Base-by-base conservation (phyloP, 352 stramenopile species). In the Phytophthora tentaculata region DNA sequence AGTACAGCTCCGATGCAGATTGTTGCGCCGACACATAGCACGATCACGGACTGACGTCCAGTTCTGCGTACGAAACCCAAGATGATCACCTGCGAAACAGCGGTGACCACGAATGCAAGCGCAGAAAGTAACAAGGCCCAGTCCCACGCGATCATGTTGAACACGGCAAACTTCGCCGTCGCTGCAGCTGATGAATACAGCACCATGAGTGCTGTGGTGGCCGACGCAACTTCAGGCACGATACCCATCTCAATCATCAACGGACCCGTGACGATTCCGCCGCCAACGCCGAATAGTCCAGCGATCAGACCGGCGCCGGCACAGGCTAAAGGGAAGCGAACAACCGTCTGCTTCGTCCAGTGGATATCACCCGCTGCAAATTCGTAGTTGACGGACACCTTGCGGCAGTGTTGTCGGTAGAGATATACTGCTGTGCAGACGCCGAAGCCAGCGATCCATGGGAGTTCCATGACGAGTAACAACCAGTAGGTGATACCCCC, bases 101-200 rank as follows among this genome's bases (percentile, higher is more conserved):
- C 61, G 22, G 79, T 88, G 13, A 88, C 77, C 28, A 83, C 44
- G 44, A 87, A 84, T 20, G 77, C 75, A 1, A 88, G 39, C 0
- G 45, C 55, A 47, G 62, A 82, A 14, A 87, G 63, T 53, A 81
- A 22, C 14, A 67, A 28, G 10, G 64, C 70, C 76, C 80, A 88
- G 44, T 86, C 74, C 74, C 74, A 89, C 14, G 64, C 62, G 53
- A 86, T 84, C 77, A 84, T 74, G 64, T 83, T 72, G 57, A 88
- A 88, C 17, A 89, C 63, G 23, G 79, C 79, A 45, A 83, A 89
- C 60, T 89, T 87, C 45, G 74, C 73, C 2, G 79, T 78, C 3
- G 81, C 79, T 26, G 79, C 78, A 23, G 79, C 77, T 16, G 80
- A 81, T 9, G 80, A 84, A 50, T 85, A 89, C 22, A 89, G 67